Evolutionary conservation across 176 grass and related monocot species (phyloP).

Genomic region (Triticum turgidum): DNA sequence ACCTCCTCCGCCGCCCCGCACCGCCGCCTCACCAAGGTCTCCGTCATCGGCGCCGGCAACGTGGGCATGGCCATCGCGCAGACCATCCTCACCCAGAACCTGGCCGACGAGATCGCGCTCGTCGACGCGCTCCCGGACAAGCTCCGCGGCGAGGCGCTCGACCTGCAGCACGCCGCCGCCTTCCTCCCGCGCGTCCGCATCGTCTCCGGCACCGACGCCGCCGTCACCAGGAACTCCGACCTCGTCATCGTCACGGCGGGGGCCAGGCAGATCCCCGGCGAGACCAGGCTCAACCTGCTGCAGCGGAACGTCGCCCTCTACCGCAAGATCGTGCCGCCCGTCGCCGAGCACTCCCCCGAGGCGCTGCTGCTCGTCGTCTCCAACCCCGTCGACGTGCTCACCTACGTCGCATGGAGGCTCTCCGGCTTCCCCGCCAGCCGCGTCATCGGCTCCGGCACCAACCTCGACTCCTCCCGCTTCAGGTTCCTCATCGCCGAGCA

Average conservation of each 20-base stretch:
- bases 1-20: not conserved
- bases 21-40: constrained; percentile 55
- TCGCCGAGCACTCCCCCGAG: not conserved
- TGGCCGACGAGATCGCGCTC: constrained; percentile 90
- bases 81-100: constrained; percentile 79
- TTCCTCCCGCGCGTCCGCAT: constrained; percentile 80
- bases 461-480: not conserved
- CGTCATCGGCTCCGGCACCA: not conserved
- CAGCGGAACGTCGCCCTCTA: not conserved
- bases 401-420: not conserved
- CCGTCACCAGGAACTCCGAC: constrained; percentile 53
- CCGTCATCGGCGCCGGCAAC: constrained; percentile 78
- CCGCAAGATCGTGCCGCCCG: not conserved
- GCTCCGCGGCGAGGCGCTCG: constrained; percentile 91
- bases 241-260: constrained; percentile 11
- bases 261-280: not conserved
- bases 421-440: not conserved
- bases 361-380: not conserved
- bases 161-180: constrained; percentile 96
- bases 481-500: not conserved
- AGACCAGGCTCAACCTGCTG: not conserved
- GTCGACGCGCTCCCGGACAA: constrained; percentile 74
- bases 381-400: not conserved
- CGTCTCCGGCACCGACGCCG: constrained; percentile 43
- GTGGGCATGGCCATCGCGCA: constrained; percentile 99